Base-by-base conservation (phyloP, 345 rosid species). In the Heritiera fomes region DNA sequence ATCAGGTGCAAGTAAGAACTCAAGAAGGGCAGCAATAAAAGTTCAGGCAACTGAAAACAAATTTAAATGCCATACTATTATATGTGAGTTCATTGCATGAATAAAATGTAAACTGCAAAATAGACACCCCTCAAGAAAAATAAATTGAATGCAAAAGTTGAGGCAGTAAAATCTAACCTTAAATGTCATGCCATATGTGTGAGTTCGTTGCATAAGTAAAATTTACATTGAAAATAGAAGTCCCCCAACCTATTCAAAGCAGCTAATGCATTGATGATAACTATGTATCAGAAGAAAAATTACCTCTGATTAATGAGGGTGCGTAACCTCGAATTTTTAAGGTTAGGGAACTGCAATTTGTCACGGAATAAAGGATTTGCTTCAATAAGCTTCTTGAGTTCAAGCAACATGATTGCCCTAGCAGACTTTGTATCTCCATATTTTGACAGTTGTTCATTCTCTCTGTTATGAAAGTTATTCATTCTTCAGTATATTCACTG, bases 361-460 rank as follows among this genome's bases (percentile, higher is more conserved):
- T 96, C 99, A 58, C 98, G 98, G 82, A 96, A 96, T 56, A 96
- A 78, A 0, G 99, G 99, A 83, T 96, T 96, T 53, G 99, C 99
- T 87, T 96, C 99, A 60, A 96, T 93, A 83, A 96, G 94, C 88
- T 96, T 96, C 88, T 96, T 96, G 69, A 96, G 97, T 88, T 96
- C 99, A 70, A 91, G 93, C 85, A 94, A 84, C 99, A 96, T 94
- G 68, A 94, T 96, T 72, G 97, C 90, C 85, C 99, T 89, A 1
- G 99, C 99, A 13, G 99, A 92, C 86, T 96, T 96, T 2, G 98
- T 96, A 81, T 96, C 99, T 67, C 99, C 99, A 74, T 94, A 96
- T 87, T 94, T 96, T 23, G 98, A 96, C 72, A 96, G 84, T 78
- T 96, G 99, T 81, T 96, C 98, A 79, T 96, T 96, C 88, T 96